Base-by-base conservation (phyloP, 2,329 filamentous ascomycete species). In the Sporothrix dimorphospora region DNA sequence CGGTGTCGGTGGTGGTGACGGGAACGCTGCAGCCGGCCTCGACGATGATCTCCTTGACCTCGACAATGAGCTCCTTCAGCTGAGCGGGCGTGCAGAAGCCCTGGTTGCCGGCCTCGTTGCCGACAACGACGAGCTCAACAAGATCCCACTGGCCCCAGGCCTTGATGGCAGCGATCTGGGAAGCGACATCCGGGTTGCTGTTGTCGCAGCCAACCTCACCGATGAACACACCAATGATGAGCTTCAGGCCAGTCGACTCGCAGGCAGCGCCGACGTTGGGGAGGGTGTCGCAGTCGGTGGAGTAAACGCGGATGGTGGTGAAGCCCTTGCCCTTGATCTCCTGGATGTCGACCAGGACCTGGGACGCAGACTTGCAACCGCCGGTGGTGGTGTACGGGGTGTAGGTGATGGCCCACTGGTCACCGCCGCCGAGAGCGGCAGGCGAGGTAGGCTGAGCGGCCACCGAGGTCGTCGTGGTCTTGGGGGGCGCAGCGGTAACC, bases 201-300 rank as follows among this genome's bases (percentile, higher is more conserved):
- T 90, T 87, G 77, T 83, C 83, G 83, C 88, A 89, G 79, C 86
- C 85, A 72, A 88, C 85, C 75, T 82, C 84, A 82, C 91, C 90
- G 81, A 98, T 91, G 86, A 91, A 97, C 84, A 98, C 87, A 81
- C 95, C 95, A 74, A 97, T 83, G 81, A 98, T 95, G 82, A 98
- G 85, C 81, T 91, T 90, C 73, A 98, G 79, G 73, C 91, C 90
- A 81, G 90, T 80, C 77, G 87, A 81, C 78, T 87, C 82, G 83
- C 87, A 90, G 73, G 93, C 92, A 57, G 83, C 82, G 75, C 93
- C 93, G 72, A 98, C 90, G 82, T 88, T 90, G 80, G 90, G 83
- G 74, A 97, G 91, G 71, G 91, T 91, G 82, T 88, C 86, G 87
- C 95, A 98, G 88, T 98, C 94, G 77, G 94, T 94, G 75, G 91